These are phyloP conservation scores for Cladobotryum protrusum DNA, from an alignment of 2,329 filamentous ascomycete species.

Conservation along the genomic window DNA sequence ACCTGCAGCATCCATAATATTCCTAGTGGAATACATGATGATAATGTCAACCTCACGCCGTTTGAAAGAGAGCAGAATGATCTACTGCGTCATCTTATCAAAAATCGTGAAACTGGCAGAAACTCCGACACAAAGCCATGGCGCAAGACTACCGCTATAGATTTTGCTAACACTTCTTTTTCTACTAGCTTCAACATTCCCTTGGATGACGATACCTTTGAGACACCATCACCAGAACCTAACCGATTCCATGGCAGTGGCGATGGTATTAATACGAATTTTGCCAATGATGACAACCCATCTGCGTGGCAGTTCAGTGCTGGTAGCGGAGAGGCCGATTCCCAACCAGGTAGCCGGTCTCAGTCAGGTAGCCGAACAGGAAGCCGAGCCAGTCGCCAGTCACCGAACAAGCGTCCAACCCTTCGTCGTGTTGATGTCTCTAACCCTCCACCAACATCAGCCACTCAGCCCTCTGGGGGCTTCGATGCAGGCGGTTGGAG, in stretches of 20 bases:
- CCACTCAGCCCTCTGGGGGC: slow-evolving; percentile 20
- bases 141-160: not conserved
- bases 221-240: slow-evolving; percentile 28
- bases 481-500: slow-evolving; percentile 51
- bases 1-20: slow-evolving; percentile 10
- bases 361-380: slow-evolving; percentile 35
- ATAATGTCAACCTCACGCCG: slow-evolving; percentile 22
- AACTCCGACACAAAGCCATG: slow-evolving; percentile 14
- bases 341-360: slow-evolving; percentile 25
- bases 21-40: slow-evolving; percentile 28
- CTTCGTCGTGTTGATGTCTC: slow-evolving; percentile 17
- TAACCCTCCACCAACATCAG: slow-evolving; percentile 17
- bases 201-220: slow-evolving; percentile 37
- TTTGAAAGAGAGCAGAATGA: slow-evolving; percentile 36
- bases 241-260: slow-evolving; percentile 44
- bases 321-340: slow-evolving; percentile 31
- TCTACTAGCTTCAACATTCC: slow-evolving; percentile 46
- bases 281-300: slow-evolving; percentile 43
- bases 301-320: slow-evolving; percentile 48
- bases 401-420: slow-evolving; percentile 28
- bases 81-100: slow-evolving; percentile 33
- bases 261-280: slow-evolving; percentile 58
- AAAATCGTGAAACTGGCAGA: slow-evolving; percentile 18
- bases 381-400: slow-evolving; percentile 34
- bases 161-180: slow-evolving; percentile 27